A percentile compares a stretch with the other conserved stretches of the same genome.
phyloP scores from a whole-genome alignment of 768 basidiomycete species.

The Mycena crocata region DNA sequence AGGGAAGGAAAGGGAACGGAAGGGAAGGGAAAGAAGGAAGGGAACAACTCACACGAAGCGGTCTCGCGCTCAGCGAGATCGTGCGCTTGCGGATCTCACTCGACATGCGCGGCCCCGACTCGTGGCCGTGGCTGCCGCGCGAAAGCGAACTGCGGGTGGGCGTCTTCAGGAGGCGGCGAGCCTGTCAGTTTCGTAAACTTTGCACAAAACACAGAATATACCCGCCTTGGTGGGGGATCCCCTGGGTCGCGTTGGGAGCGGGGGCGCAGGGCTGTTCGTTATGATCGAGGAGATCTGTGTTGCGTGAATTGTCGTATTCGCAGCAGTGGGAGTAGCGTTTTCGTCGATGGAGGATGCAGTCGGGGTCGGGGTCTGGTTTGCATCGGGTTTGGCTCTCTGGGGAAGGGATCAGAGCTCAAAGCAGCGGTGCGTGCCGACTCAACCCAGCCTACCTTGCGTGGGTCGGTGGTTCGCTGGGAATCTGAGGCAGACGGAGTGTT shows the following conservation, averaged over 20 bases:
- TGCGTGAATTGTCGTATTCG: not conserved
- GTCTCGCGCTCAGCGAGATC: not conserved
- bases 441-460: not conserved
- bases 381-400: not conserved
- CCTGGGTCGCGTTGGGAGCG: not conserved
- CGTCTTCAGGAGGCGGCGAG: no score
- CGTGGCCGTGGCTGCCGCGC: not conserved
- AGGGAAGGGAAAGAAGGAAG: no score
- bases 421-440: no score
- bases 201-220: not conserved
- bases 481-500: not conserved
- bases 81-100: slow-evolving; percentile 8
- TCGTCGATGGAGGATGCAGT: not conserved
- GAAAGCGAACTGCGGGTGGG: no score
- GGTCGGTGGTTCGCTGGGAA: slow-evolving; percentile 15
- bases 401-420: not conserved
- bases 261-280: not conserved
- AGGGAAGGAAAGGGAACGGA: not conserved
- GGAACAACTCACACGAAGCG: not conserved
- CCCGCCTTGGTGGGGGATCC: not conserved
- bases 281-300: not conserved
- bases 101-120: not conserved
- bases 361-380: not conserved
- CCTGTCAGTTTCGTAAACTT: not conserved
- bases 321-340: not conserved